These are phyloP conservation scores for Aspergillus versicolor DNA, from an alignment of 2,329 filamentous ascomycete genomes.

Conservation along the genomic window DNA sequence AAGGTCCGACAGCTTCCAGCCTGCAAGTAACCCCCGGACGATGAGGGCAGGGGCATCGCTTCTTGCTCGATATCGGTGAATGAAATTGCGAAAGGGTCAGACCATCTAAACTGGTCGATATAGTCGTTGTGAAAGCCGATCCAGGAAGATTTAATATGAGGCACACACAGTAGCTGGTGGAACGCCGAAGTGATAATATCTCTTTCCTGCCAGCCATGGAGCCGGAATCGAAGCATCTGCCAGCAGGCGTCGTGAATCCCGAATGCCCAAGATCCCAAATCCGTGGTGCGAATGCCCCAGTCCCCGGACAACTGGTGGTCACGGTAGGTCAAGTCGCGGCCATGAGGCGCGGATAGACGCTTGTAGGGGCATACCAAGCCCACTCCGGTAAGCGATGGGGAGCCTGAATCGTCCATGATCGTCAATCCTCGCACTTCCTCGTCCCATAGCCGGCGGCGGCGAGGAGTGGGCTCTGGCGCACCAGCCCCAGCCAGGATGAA, in stretches of 20 bases:
- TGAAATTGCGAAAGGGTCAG: too few species aligned
- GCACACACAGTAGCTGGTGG: conserved; percentile 11
- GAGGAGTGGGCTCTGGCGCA: neutral
- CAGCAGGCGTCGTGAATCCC: conserved; percentile 15
- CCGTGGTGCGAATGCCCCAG: neutral
- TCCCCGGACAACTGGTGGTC: neutral
- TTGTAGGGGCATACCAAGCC: neutral
- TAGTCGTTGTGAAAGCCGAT: conserved; percentile 17
- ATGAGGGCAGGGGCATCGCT: neutral
- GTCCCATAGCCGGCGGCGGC: conserved; percentile 10
- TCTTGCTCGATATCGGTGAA: too few species aligned
- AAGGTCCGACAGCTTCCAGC: neutral
- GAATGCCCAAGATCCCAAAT: conserved; percentile 5
- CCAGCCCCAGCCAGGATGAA: conserved; percentile 1
- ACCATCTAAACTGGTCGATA: too few species aligned
- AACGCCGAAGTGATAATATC: conserved; percentile 8
- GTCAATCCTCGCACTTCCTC: conserved; percentile 10
- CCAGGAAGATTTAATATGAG: neutral
- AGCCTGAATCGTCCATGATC: neutral
- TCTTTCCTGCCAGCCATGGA: neutral
- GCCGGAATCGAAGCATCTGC: conserved; percentile 10
- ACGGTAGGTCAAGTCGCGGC: neutral
- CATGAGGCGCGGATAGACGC: neutral
- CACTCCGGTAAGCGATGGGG: conserved; percentile 3
- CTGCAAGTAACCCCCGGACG: neutral